These are phyloP conservation scores for Papiliotrema terrestris DNA, from an alignment of 1,284 basidiomycete genomes.

Conservation along the genomic window DNA sequence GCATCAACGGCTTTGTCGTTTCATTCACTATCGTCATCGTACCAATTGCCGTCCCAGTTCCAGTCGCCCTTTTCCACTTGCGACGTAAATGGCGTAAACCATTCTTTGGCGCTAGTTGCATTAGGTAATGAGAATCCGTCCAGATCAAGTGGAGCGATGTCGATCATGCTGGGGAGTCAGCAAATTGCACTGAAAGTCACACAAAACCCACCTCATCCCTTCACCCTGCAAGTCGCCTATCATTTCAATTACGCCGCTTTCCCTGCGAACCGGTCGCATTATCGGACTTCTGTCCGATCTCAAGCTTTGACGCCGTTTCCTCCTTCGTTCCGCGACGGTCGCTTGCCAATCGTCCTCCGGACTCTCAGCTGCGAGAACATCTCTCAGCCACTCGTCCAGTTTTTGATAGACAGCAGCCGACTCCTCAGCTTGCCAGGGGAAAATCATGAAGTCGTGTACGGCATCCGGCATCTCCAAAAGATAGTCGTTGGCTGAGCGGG, in stretches of 20 bases:
- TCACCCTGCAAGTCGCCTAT: slow-evolving; percentile 30
- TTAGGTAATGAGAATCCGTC: slow-evolving; percentile 2
- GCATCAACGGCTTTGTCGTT: too few species aligned
- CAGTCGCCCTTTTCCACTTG: slow-evolving; percentile 21
- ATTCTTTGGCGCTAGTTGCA: slow-evolving; percentile 4
- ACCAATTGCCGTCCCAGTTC: slow-evolving; percentile 16
- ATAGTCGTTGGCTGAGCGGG: slow-evolving; percentile 19
- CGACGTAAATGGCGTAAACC: slow-evolving; percentile 17
- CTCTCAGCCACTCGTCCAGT: slow-evolving; percentile 39
- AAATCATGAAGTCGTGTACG: slow-evolving; percentile 46
- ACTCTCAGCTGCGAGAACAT: slow-evolving; percentile 16
- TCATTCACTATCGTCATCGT: background rate
- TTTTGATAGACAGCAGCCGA: slow-evolving; percentile 29
- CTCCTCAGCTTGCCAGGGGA: slow-evolving; percentile 41
- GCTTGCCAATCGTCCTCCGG: slow-evolving; percentile 6
- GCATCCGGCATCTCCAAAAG: slow-evolving; percentile 26
- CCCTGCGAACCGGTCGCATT: slow-evolving; percentile 15
- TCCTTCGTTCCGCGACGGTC: slow-evolving; percentile 13
- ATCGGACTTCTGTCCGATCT: slow-evolving; percentile 13
- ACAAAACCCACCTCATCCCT: slow-evolving; percentile 22
- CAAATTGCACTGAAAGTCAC: background rate
- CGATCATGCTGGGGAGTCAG: slow-evolving; percentile 18
- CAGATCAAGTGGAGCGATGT: slow-evolving; percentile 19
- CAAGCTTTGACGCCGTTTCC: slow-evolving; percentile 7
- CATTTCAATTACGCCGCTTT: slow-evolving; percentile 18